Conservation (phyloP, 1,139 yeast genomes). For the Diutina neorugosa region DNA sequence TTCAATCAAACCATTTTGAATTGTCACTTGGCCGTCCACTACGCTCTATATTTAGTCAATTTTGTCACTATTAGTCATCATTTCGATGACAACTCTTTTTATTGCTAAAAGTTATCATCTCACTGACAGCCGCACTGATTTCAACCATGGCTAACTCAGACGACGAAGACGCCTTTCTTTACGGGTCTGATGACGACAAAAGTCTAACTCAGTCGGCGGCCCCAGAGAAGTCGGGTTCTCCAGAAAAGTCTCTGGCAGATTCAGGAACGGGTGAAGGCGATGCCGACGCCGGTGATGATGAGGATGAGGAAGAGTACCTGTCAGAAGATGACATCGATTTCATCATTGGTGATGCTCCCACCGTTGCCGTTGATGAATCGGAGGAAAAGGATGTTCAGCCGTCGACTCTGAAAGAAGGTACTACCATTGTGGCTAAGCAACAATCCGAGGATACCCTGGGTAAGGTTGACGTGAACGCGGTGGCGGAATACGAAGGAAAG, state of each 20-base stretch:
- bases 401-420: conserved; percentile 11
- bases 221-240: not conserved
- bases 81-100: too few relatives aligned
- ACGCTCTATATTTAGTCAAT: too few relatives aligned
- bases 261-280: conserved; percentile 5
- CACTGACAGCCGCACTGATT: not conserved
- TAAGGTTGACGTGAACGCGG: conserved; percentile 55
- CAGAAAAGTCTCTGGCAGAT: not conserved
- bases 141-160: conserved; percentile 21
- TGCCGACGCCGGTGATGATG: conserved; percentile 9
- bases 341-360: conserved; percentile 20
- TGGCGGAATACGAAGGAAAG: conserved; percentile 71
- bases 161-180: conserved; percentile 56
- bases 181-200: conserved; percentile 59
- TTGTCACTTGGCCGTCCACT: too few relatives aligned
- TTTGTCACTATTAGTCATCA: too few relatives aligned
- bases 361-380: conserved; percentile 13
- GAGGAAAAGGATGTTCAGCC: conserved; percentile 12
- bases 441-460: conserved; percentile 11
- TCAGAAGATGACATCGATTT: conserved; percentile 38
- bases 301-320: conserved; percentile 18
- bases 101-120: not conserved
- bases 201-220: not conserved
- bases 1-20: too few relatives aligned
- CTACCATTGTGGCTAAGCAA: conserved; percentile 24